Percentiles rank a stretch among this genome's conserved stretches.
Evolutionary conservation across 2,329 filamentous ascomycete species (phyloP).

Genomic region (Westerdykella aurantiaca): DNA sequence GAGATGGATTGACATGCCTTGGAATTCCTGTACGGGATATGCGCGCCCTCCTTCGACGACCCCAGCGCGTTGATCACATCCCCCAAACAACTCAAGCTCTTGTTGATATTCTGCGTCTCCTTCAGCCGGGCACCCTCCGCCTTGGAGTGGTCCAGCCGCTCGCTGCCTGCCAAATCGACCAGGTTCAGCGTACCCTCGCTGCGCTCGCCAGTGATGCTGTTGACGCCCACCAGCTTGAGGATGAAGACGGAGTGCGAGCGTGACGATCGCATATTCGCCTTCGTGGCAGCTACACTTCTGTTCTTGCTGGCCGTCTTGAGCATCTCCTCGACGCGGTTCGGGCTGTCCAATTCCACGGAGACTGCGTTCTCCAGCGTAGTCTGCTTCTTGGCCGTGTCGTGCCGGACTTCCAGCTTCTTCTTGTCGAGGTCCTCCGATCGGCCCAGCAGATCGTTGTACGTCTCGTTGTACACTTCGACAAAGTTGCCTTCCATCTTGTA

Average conservation of each 20-base stretch:
- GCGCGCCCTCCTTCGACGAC: conserved; percentile 66
- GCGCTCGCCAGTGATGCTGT: conserved; percentile 69
- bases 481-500: conserved; percentile 95
- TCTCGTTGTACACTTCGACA: conserved; percentile 97
- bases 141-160: conserved; percentile 80
- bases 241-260: conserved; percentile 97
- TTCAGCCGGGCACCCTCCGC: conserved; percentile 81
- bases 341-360: conserved; percentile 69
- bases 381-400: conserved; percentile 75
- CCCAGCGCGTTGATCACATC: conserved; percentile 95
- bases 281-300: conserved; percentile 90
- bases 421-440: conserved; percentile 65
- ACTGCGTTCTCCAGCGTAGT: conserved; percentile 78
- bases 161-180: conserved; percentile 90
- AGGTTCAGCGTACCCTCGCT: conserved; percentile 93
- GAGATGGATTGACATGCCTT: conserved; percentile 53
- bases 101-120: conserved; percentile 98
- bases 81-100: conserved; percentile 81
- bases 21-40: conserved; percentile 92
- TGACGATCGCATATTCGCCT: conserved; percentile 90
- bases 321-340: conserved; percentile 72
- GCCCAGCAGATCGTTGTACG: conserved; percentile 82
- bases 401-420: conserved; percentile 83
- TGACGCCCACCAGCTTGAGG: conserved; percentile 61
- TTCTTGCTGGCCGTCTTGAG: conserved; percentile 77